Evolutionary conservation across 352 stramenopile genomes (phyloP), one percentile per base, ranked within the genome.

Genomic region (Albugo laibachii): DNA sequence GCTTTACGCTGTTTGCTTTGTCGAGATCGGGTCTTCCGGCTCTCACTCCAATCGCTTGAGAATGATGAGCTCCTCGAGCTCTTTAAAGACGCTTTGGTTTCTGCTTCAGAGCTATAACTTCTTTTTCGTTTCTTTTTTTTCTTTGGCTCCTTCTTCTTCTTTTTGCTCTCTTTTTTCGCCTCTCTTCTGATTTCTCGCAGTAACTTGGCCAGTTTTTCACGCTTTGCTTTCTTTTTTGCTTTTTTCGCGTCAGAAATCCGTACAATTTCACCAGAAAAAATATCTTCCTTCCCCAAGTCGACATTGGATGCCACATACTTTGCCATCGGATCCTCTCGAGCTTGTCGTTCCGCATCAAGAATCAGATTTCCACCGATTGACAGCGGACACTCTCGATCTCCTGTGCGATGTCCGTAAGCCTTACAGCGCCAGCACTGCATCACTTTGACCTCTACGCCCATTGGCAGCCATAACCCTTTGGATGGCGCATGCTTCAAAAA

Each of bases 371-470:
- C 54, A 13, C 13, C 34, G 1, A 36, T 13, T 39, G n/a, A 14
- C 11, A 59, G 21, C 27, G 54, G 54, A 36, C 54, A 59, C 27
- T 58, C 50, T 12, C 27, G 11, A 27, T 59, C 54, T 35, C 42
- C 42, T 34, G 54, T 38, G 31, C 50, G 41, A 43, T 59, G 54
- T 40, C 54, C 54, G 44, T 59, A 59, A 1, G 54, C 54, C 35
- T 59, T 59, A 37, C 54, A 59, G 13, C 54, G 14, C 16, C 18
- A 59, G 41, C 54, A 59, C 38, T 58, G 35, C 54, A 59, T 59
- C 6, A 57, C 50, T 40, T 58, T 58, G 5, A 59, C 54, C 47
- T 59, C 54, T 21, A 36, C 10, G 15, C 54, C 54, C 49, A 59
- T 38, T 11, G 54, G 54, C n/a, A 53, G 5, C 15, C 20, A 54